These are phyloP conservation scores for Taiozyma onychis DNA, from an alignment of 1,139 yeast species.

Conservation along the genomic window DNA sequence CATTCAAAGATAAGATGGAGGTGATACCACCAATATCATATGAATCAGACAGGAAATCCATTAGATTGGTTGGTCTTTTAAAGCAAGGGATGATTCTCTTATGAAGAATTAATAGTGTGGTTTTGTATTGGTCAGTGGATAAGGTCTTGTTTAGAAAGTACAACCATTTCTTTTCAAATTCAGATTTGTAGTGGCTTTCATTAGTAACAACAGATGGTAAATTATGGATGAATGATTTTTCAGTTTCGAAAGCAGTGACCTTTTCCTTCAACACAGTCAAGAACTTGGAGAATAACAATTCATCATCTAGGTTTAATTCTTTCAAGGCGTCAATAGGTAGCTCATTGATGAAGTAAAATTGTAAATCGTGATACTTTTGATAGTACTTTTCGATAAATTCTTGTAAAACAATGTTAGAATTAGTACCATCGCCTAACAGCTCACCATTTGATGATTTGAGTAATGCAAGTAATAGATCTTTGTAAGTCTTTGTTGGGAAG, in stretches of 20 bases:
- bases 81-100: slow-evolving; percentile 79
- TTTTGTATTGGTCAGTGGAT: slow-evolving; percentile 54
- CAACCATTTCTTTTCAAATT: slow-evolving; percentile 68
- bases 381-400: slow-evolving; percentile 58
- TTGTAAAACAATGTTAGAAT: slow-evolving; percentile 47
- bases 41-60: slow-evolving; percentile 92
- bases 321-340: slow-evolving; percentile 21
- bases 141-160: slow-evolving; percentile 45
- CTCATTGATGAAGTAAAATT: slow-evolving; percentile 54
- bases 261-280: slow-evolving; percentile 32
- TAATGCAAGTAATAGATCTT: slow-evolving; percentile 40
- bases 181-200: slow-evolving; percentile 50
- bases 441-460: slow-evolving; percentile 37
- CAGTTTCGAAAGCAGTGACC: slow-evolving; percentile 20
- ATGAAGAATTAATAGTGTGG: slow-evolving; percentile 65
- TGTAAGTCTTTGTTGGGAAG: slow-evolving; percentile 59
- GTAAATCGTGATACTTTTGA: slow-evolving; percentile 55
- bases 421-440: slow-evolving; percentile 39
- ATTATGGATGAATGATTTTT: slow-evolving; percentile 34
- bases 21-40: slow-evolving; percentile 65
- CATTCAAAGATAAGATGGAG: slow-evolving; percentile 80
- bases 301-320: slow-evolving; percentile 5
- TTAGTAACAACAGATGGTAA: slow-evolving; percentile 55
- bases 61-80: slow-evolving; percentile 72
- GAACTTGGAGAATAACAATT: slow-evolving; percentile 28